These are phyloP conservation scores for Athelia sp. DNA, from an alignment of 1,284 basidiomycete genomes.

Conservation along the genomic window DNA sequence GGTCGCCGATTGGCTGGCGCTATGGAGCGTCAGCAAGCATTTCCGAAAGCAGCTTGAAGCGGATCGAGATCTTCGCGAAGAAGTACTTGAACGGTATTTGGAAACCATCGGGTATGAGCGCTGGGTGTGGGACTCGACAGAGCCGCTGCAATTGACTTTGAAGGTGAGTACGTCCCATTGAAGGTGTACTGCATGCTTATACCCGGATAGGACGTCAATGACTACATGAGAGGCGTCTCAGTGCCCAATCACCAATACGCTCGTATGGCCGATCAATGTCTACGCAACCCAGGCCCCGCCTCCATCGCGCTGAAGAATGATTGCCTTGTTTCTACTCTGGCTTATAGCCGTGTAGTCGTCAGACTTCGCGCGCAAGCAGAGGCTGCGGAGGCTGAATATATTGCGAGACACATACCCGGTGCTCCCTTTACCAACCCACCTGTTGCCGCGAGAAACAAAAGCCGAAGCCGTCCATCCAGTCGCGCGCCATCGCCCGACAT, in stretches of 20 bases:
- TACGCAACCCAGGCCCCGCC: conserved; percentile 32
- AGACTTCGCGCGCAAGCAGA: conserved; percentile 73
- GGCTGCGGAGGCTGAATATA: conserved; percentile 26
- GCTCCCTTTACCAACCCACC: background rate
- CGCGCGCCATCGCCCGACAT: conserved; percentile 61
- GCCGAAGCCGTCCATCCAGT: conserved; percentile 41
- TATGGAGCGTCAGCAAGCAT: conserved; percentile 52
- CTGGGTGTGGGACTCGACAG: conserved; percentile 55
- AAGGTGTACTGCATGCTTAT: conserved; percentile 1
- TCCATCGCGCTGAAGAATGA: conserved; percentile 36
- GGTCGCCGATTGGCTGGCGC: conserved; percentile 62
- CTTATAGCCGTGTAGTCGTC: conserved; percentile 71
- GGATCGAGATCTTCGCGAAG: conserved; percentile 49
- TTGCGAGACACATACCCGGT: conserved; percentile 7
- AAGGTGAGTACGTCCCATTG: conserved; percentile 39
- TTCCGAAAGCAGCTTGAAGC: conserved; percentile 45
- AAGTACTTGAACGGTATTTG: conserved; percentile 61
- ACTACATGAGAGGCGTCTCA: conserved; percentile 74
- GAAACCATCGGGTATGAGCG: conserved; percentile 62
- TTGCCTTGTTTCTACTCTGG: conserved; percentile 54
- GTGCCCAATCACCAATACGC: conserved; percentile 69
- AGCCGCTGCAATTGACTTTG: conserved; percentile 56
- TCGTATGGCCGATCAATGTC: conserved; percentile 46
- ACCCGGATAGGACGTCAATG: conserved; percentile 62
- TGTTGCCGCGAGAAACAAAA: conserved; percentile 54